Base-by-base conservation (phyloP, 1,284 basidiomycete species). In the Ceratobasidium sp. region DNA sequence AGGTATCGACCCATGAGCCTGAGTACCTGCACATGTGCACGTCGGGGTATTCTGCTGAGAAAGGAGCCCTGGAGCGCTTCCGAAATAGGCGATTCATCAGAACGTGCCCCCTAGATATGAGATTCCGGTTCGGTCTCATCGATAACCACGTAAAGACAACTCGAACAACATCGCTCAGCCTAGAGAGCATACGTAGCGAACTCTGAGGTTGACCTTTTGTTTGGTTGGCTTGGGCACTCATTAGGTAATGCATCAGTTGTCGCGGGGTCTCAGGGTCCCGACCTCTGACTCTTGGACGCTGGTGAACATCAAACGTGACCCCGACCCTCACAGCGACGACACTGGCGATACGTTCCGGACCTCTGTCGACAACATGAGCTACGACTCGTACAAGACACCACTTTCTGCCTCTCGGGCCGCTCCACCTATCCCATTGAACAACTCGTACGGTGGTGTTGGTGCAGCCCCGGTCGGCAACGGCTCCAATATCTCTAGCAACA, bases 381-480 rank as follows among this genome's bases (percentile, higher is more conserved):
- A 49, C 47, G 58, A 62, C 31, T 8, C 45, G 10, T 50, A 43
- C 38, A 53, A 42, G 27, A 42, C 25, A 10, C 62, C 83, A 65
- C 77, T 86, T 69, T 85, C 84, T 1, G 86, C 85, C 55, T 82
- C 84, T 40, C 81, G 86, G 65, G 84, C 89, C 60, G 89, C 89
- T 13, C 89, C 90, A 17, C 86, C 85, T 60, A 87, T 86, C 2
- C 89, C 90, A 3, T 8, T 45, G 38, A 54, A 40, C 35, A 68
- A 71, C 47, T 40, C 70, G 5, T 71, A 68, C 38, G 57, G 50
- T 25, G 71, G 71, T 70, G 90, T 92, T 73, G 91, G 91, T 60
- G 90, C 86, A 47, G 89, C 90, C 5, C 90, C 90, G 15, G 86
- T 85, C 76, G 83, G 87, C 71, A 67, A 67, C 27, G 83, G 81